Conservation (phyloP, 2,329 filamentous ascomycete species). For the Diplodia sapinea region DNA sequence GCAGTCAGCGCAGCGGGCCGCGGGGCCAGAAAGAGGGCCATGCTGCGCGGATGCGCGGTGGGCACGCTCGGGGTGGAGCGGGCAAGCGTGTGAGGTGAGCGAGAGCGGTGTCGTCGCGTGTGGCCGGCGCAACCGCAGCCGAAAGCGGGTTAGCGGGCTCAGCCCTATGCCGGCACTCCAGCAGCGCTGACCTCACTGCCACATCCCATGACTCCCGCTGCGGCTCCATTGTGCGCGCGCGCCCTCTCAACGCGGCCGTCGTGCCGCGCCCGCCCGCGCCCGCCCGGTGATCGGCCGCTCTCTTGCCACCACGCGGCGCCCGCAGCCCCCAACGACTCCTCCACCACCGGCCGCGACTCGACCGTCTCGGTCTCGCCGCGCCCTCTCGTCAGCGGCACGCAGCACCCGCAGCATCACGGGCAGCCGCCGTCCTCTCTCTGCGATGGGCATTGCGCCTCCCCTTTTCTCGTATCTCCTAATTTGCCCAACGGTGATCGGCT, state of each 20-base stretch:
- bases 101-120: conserved; percentile 7
- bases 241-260: neutral
- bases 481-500: conserved; percentile 22
- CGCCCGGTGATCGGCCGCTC: conserved; percentile 2
- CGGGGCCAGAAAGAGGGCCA: conserved; percentile 1
- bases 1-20: conserved; percentile 12
- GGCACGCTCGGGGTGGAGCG: neutral
- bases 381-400: conserved; percentile 9
- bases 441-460: conserved; percentile 24
- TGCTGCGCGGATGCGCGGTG: conserved; percentile 16
- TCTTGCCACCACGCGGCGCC: conserved; percentile 7
- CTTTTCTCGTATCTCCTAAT: conserved; percentile 28
- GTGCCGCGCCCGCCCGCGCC: neutral
- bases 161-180: conserved; percentile 2
- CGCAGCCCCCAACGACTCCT: conserved; percentile 17
- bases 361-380: conserved; percentile 17
- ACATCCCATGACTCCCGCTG: conserved; percentile 19
- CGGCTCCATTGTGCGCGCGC: neutral
- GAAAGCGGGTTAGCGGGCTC: conserved; percentile 8
- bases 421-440: neutral
- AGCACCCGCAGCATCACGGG: neutral
- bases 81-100: conserved; percentile 10
- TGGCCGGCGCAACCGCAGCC: neutral
- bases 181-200: conserved; percentile 12
- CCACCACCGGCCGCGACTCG: conserved; percentile 13